These are phyloP conservation scores for Brassica napus DNA, from an alignment of 345 rosid species.

Conservation along the genomic window Da-Ae NC_063445.1:52195501-52196000, in stretches of 20 bases:
- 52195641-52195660: too few species aligned
- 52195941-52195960: background rate
- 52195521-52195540: slow-evolving; percentile 86
- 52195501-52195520: slow-evolving; percentile 90
- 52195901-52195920: background rate
- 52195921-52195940: background rate
- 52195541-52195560: slow-evolving; percentile 41
- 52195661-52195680: too few species aligned
- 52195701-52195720: background rate
- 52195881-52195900: slow-evolving; percentile 2
- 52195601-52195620: background rate
- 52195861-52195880: background rate
- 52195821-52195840: slow-evolving; percentile 13
- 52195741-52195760: slow-evolving; percentile 90
- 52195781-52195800: background rate
- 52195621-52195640: background rate
- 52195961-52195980: slow-evolving; percentile 1
- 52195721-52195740: slow-evolving; percentile 84
- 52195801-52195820: slow-evolving; percentile 4
- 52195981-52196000: background rate
- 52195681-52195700: too few species aligned
- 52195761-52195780: slow-evolving; percentile 54
- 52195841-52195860: slow-evolving; percentile 16
- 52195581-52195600: background rate
- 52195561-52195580: slow-evolving; percentile 40